Conservation (phyloP, 257 asterid genomes). For the Solanum chilense region DNA sequence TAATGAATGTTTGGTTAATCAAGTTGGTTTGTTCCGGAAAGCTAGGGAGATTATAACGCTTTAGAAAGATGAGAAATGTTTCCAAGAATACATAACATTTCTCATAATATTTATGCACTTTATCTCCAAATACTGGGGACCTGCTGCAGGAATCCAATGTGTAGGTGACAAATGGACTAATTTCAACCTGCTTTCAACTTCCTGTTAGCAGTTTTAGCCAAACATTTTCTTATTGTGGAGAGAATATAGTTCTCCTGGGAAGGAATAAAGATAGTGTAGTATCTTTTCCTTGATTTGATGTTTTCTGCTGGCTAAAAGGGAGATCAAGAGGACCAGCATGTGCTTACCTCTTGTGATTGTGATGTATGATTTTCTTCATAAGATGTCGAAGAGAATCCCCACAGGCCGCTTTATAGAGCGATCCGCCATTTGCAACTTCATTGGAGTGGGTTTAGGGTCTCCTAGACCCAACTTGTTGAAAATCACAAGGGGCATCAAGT, state of each 20-base stretch:
- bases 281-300: neutral
- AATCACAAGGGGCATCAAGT: neutral
- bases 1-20: neutral
- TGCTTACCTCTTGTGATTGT: neutral
- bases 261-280: neutral
- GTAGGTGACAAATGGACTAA: neutral
- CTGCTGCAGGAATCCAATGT: neutral
- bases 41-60: neutral
- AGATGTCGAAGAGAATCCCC: no score
- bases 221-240: neutral
- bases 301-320: neutral
- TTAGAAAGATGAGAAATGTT: neutral
- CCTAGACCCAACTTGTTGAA: neutral
- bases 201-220: neutral
- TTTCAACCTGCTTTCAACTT: neutral
- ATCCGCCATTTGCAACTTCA: neutral
- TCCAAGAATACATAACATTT: neutral
- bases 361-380: neutral
- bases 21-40: neutral
- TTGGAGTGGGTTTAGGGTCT: neutral
- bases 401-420: no score
- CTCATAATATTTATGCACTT: neutral
- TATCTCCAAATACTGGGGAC: neutral
- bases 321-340: neutral
- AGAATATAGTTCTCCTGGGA: neutral